Evolutionary conservation across 2,329 filamentous ascomycete species (phyloP).

Genomic region (Phialophora macrospora): DNA sequence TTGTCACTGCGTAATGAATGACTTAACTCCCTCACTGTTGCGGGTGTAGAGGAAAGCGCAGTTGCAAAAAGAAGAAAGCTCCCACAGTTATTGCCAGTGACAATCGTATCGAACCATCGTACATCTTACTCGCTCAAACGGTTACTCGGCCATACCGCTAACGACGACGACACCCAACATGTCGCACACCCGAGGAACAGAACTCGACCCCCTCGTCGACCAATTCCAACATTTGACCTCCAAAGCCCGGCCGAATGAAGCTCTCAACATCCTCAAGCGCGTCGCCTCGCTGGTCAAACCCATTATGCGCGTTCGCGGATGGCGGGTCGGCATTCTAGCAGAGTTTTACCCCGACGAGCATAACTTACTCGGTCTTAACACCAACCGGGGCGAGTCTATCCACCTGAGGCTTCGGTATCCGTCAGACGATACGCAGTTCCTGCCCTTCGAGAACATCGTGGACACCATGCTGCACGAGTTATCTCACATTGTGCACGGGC

Average conservation of each 20-base stretch:
- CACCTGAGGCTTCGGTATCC: constrained; percentile 80
- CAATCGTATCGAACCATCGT: background rate
- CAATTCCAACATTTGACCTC: constrained; percentile 60
- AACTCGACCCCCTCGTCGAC: constrained; percentile 55
- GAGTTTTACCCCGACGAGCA: constrained; percentile 82
- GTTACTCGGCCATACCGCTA: background rate
- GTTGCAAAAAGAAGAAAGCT: background rate
- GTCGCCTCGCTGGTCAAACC: constrained; percentile 90
- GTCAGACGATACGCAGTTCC: constrained; percentile 73
- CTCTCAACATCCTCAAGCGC: constrained; percentile 69
- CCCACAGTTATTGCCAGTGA: background rate
- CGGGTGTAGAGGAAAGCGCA: background rate
- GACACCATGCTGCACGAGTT: constrained; percentile 96
- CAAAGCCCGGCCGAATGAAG: constrained; percentile 56
- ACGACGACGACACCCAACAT: constrained; percentile 15
- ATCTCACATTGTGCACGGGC: constrained; percentile 82
- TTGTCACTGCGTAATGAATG: background rate
- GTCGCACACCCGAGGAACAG: constrained; percentile 36
- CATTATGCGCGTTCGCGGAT: constrained; percentile 85
- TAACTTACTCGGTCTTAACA: constrained; percentile 80
- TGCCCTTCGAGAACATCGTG: constrained; percentile 77
- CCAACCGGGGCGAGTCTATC: constrained; percentile 77
- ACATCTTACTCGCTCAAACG: background rate
- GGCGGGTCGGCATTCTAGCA: constrained; percentile 76
- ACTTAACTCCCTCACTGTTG: background rate